Conservation (phyloP, 2,329 filamentous ascomycete genomes). For the Colletotrichum simmondsii region DNA sequence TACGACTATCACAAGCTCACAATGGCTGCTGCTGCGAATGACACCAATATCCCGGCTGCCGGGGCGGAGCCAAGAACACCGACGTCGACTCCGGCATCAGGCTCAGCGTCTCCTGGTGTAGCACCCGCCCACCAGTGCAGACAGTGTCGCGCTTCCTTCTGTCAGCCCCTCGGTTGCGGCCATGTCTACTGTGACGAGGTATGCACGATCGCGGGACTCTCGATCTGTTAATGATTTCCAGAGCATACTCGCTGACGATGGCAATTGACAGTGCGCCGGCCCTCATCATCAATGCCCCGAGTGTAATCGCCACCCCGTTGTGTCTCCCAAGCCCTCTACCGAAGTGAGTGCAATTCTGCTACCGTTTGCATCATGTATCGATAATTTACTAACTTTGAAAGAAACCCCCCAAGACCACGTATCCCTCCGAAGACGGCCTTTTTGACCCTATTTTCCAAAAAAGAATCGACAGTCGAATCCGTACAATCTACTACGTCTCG, state of each 20-base stretch:
- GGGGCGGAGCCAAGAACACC: background rate
- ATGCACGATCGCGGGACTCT: background rate
- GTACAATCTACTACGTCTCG: background rate
- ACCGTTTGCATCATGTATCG: background rate
- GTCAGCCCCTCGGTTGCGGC: conserved; percentile 15
- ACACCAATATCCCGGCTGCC: background rate
- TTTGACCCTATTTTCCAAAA: background rate
- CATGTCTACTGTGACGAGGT: conserved; percentile 26
- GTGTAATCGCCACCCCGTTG: background rate
- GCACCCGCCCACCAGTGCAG: conserved; percentile 17
- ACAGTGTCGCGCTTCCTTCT: conserved; percentile 6
- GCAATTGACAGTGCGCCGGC: background rate
- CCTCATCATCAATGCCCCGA: background rate
- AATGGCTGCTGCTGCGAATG: background rate
- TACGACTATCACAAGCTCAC: too few relatives aligned
- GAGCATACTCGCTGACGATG: background rate
- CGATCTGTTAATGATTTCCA: background rate
- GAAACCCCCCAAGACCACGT: background rate
- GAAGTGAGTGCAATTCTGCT: background rate
- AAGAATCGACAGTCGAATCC: background rate
- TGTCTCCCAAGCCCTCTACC: background rate
- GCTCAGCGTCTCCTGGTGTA: background rate
- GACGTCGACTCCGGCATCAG: background rate
- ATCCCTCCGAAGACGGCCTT: background rate
- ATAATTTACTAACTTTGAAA: background rate